Evolutionary conservation across 2,329 filamentous ascomycete species (phyloP).

Genomic region (Pyricularia sp.): DNA sequence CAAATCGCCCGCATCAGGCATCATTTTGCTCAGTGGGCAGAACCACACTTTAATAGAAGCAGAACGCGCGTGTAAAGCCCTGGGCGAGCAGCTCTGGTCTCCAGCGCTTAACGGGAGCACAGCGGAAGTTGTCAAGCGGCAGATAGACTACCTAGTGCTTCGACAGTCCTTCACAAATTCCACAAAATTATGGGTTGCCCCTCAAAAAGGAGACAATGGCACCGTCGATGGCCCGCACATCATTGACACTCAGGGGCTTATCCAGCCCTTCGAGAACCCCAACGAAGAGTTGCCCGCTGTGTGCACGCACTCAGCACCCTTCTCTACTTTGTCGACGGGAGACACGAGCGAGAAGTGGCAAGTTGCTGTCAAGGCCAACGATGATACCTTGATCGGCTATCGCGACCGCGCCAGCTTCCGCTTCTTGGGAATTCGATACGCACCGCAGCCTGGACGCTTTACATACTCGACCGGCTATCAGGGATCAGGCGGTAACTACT

Average conservation of each 20-base stretch:
- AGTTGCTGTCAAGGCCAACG: constrained; percentile 26
- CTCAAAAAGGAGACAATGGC: constrained; percentile 10
- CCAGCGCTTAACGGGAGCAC: constrained; percentile 10
- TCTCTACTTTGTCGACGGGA: constrained; percentile 21
- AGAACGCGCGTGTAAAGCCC: constrained; percentile 19
- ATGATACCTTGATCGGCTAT: constrained; percentile 26
- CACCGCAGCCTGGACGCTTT: constrained; percentile 32
- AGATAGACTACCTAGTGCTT: constrained; percentile 26
- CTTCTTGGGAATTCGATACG: constrained; percentile 40
- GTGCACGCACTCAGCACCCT: constrained; percentile 34
- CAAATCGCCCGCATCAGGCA: constrained; percentile 20
- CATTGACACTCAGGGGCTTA: constrained; percentile 17
- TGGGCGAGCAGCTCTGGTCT: constrained; percentile 31
- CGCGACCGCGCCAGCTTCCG: constrained; percentile 38
- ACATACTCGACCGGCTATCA: constrained; percentile 30
- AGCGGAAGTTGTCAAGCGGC: constrained; percentile 19
- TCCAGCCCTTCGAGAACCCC: constrained; percentile 11
- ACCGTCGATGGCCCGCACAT: constrained; percentile 10
- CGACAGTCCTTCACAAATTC: constrained; percentile 14
- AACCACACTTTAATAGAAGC: constrained; percentile 18
- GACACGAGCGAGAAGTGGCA: constrained; percentile 25
- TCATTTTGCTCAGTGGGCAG: constrained; percentile 23
- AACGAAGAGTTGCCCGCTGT: constrained; percentile 21
- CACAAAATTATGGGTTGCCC: constrained; percentile 26
- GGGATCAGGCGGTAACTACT: constrained; percentile 19